These are phyloP conservation scores for Epichloe sylvatica DNA, from an alignment of 2,329 filamentous ascomycete species.

Conservation along the genomic window DNA sequence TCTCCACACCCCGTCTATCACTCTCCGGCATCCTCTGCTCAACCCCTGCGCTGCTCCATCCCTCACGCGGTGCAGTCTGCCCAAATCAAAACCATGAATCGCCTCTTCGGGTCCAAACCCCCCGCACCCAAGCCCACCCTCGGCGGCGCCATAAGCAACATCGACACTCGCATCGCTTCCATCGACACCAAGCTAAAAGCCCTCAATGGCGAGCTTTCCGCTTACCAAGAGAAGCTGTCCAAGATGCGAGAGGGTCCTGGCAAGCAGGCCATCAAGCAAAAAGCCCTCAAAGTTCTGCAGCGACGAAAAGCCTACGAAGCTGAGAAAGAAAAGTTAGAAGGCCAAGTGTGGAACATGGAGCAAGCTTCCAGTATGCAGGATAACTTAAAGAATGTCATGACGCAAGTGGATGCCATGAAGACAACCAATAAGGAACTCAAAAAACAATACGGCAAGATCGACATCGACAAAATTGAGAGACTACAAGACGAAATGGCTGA, in stretches of 20 bases:
- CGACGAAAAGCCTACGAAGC: constrained; percentile 88
- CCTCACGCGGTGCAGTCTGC: background rate
- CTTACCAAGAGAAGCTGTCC: constrained; percentile 73
- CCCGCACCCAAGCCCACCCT: constrained; percentile 82
- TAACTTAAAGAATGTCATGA: constrained; percentile 97
- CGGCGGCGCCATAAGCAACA: constrained; percentile 66
- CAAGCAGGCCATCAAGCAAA: constrained; percentile 83
- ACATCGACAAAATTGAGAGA: constrained; percentile 93
- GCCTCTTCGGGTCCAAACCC: constrained; percentile 84
- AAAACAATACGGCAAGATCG: constrained; percentile 92
- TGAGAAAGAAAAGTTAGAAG: constrained; percentile 84
- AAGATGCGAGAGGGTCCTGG: constrained; percentile 95
- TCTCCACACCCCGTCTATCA: background rate
- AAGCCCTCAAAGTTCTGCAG: constrained; percentile 86
- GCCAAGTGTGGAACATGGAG: constrained; percentile 98
- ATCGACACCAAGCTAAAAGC: constrained; percentile 92
- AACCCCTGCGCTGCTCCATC: background rate
- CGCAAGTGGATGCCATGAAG: constrained; percentile 94
- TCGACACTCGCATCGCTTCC: constrained; percentile 69
- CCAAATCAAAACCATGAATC: constrained; percentile 56
- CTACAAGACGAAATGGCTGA: constrained; percentile 99
- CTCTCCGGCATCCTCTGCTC: background rate
- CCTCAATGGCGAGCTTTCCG: constrained; percentile 76
- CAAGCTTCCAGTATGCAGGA: constrained; percentile 97
- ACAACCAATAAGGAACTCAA: constrained; percentile 85